Evolutionary conservation across 176 grass and related monocot genomes (phyloP), one percentile per base, ranked within the genome.

Genomic region (Bonia amplexicaulis): DNA sequence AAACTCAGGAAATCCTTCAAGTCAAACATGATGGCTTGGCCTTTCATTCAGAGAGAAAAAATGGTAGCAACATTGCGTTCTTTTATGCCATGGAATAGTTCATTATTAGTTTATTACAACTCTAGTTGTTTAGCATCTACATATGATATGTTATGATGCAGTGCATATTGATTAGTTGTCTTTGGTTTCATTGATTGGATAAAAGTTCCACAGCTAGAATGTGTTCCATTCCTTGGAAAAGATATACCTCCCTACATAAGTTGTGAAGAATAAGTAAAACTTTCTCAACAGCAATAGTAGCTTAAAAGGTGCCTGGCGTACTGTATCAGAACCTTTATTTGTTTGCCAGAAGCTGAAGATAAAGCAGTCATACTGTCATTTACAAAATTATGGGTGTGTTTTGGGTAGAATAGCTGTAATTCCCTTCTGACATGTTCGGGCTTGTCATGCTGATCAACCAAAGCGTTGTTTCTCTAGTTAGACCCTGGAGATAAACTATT

Each of bases 31-130:
- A 14, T 48, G 46, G 46, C 25, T 29, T 68, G 14, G 3, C 20
- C 46, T 63, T 83, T 74, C 6, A 54, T 65, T 73, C 62, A 23
- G 51, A 51, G 41, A 23, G 52, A 69, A 16, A 37, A 62, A 42
- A 69, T 42, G 1, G 79, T 81, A n/a, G 33, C 60, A 79, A 66
- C 55, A 92, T 26, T 66, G 25, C 46, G 25, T 76, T 87, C 39
- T 71, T 73, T 4, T 77, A 3, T 63, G 47, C 65, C 29, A 71
- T 83, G 20, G 53, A 59, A 73, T 37, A 47, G 1, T 26, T 16
- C 58, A 7, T 88, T 59, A 37, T 51, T 77, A 54, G 15, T 53
- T 27, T 27, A 25, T 29, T 69, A 12, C 26, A 72, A 72, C 29
- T 73, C 29, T 29, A 41, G 2, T 29, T 64, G 12, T 72, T 71